Base-by-base conservation (phyloP, 495 filamentous ascomycete genomes). In the Tuber brumale region DNA sequence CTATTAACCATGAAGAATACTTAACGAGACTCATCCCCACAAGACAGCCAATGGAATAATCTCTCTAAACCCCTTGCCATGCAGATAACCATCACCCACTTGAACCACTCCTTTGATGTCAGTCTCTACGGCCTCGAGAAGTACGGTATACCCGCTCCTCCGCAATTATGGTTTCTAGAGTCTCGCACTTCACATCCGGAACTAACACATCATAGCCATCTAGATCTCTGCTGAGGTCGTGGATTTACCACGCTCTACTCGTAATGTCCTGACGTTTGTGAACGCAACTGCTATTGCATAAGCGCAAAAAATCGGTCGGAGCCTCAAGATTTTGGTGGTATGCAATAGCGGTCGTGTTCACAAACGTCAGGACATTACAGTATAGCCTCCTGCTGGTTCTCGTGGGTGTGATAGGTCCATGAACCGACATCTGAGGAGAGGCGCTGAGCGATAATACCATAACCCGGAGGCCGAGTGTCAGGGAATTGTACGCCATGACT, bases 101-200 rank as follows among this genome's bases (percentile, higher is more conserved):
- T 43, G 12, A 44, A 37, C 41, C 21, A 5, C 69, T 27, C 10
- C 41, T 37, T 70, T 70, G 8, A 72, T 75, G 46, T 57, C 35
- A 35, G 66, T 41, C 71, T 39, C 1, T 2, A 72, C 69, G 12
- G 69, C 77, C 66, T 74, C 41, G 23, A 71, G 19, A 70, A 27
- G 72, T 70, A 79, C 23, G 44, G 66, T 23, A 72, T 72, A 21
- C 75, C 57, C 76, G 27, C 39, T 77, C 75, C 37, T 76, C 70
- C 41, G 72, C 37, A 76, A 70, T 70, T 39, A 45, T 74, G 6
- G 44, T 76, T 70, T 66, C 51, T 12, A 76, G 71, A 18, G 10
- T 48, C 43, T 45, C 9, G 44, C 74, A 69, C 46, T 31, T 3
- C 39, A 74, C 70, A 71, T 74, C 74, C 1, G 57, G 16, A 41